Percentiles rank a stretch among this genome's conserved stretches.
phyloP scores from a whole-genome alignment of 176 grass and related monocot genomes.

The Coix lacrymajobi region DNA sequence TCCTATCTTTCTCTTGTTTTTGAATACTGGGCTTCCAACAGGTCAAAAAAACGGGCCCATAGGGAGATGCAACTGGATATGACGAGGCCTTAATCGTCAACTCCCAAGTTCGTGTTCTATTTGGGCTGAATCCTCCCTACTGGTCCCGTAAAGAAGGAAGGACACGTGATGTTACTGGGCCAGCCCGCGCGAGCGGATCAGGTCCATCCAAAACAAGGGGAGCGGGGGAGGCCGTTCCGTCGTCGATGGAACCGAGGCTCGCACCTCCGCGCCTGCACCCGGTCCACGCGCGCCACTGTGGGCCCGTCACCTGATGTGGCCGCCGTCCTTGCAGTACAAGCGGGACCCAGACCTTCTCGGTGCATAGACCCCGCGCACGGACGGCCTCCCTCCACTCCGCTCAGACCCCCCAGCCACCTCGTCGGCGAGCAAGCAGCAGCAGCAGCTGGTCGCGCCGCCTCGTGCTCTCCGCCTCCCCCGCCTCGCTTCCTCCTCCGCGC shows the following conservation, averaged over 20 bases:
- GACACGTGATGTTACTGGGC: neutral
- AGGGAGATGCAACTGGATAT: too few relatives aligned
- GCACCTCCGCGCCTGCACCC: neutral
- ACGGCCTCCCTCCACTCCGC: neutral
- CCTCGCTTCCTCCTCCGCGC: slow-evolving; percentile 21
- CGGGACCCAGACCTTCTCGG: neutral
- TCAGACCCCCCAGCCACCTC: neutral
- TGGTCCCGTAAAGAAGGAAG: too few relatives aligned
- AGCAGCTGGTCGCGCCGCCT: neutral
- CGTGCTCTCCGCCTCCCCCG: slow-evolving; percentile 24
- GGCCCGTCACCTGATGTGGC: neutral
- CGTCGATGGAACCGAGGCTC: slow-evolving; percentile 18
- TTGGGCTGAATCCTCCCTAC: too few relatives aligned
- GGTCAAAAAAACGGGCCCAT: too few relatives aligned
- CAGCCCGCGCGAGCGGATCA: neutral
- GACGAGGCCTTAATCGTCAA: too few relatives aligned
- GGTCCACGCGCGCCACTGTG: neutral
- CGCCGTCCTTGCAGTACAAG: neutral
- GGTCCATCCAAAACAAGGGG: slow-evolving; percentile 15
- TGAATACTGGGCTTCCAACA: too few relatives aligned
- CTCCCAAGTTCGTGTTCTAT: too few relatives aligned
- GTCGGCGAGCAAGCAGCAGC: neutral
- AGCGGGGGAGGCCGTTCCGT: neutral
- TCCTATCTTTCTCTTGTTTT: too few relatives aligned
- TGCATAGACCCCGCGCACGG: neutral